Evolutionary conservation across 1,139 yeast genomes (phyloP).

Genomic region (Debaryomycetaceae sp.): DNA sequence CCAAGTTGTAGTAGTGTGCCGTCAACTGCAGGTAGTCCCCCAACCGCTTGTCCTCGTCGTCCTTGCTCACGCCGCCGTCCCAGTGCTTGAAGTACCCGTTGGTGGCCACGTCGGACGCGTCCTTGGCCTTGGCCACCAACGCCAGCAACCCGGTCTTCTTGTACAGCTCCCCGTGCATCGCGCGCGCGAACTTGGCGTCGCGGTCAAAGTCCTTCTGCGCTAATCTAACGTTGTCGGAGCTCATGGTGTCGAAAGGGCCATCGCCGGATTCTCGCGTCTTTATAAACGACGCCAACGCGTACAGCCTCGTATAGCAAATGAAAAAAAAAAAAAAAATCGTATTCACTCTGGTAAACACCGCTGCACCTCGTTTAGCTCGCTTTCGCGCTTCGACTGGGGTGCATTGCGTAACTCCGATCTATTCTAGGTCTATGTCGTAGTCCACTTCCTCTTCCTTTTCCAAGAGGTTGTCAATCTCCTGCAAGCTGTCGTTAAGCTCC

Average conservation of each 20-base stretch:
- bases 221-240: conserved; percentile 12
- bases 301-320: conserved; percentile 2
- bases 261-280: not conserved
- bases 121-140: conserved; percentile 65
- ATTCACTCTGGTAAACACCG: not conserved
- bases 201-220: conserved; percentile 39
- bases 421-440: conserved; percentile 28
- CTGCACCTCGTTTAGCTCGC: not conserved
- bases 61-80: conserved; percentile 83
- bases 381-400: not conserved
- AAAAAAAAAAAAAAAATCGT: conserved; percentile 1
- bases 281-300: not conserved
- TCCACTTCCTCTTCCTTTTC: conserved; percentile 42
- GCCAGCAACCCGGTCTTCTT: conserved; percentile 72
- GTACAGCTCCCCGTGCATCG: conserved; percentile 77
- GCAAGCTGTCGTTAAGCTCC: conserved; percentile 15
- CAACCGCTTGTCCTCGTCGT: conserved; percentile 71
- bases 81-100: conserved; percentile 94
- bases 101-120: conserved; percentile 79
- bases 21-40: conserved; percentile 86
- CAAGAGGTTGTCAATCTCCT: conserved; percentile 32
- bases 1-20: conserved; percentile 93
- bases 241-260: conserved; percentile 4
- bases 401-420: conserved; percentile 6
- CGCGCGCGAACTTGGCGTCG: conserved; percentile 70